Conservation (phyloP, 2,329 filamentous ascomycete species). For the Calonectria naviculata region DNA sequence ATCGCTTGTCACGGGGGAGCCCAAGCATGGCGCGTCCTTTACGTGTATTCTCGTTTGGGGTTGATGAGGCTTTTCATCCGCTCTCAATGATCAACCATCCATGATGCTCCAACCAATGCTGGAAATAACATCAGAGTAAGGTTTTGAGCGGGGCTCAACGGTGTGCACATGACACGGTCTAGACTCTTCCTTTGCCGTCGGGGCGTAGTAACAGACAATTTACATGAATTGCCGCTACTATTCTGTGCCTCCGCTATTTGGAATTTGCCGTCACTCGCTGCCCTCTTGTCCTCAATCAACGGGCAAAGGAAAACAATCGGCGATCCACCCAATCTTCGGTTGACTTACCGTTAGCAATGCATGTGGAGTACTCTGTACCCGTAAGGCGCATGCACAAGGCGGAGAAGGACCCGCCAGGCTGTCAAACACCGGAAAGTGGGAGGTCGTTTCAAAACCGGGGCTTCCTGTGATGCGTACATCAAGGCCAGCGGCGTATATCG, state of each 20-base stretch:
- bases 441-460: neutral
- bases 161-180: neutral
- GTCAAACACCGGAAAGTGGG: slow-evolving; percentile 3
- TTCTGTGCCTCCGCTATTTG: neutral
- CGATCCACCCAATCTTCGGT: neutral
- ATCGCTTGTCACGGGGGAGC: neutral
- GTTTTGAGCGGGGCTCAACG: neutral
- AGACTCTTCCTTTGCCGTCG: neutral
- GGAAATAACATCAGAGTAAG: neutral
- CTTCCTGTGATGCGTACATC: neutral
- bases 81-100: neutral
- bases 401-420: neutral
- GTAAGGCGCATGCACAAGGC: neutral
- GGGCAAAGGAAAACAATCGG: neutral
- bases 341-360: neutral
- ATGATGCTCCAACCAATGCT: neutral
- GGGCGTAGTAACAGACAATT: neutral
- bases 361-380: neutral
- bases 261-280: neutral
- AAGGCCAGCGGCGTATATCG: neutral
- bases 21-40: neutral
- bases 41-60: neutral
- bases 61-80: neutral
- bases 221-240: neutral
- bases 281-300: neutral